A percentile compares a stretch with the other conserved stretches of the same genome.
Conservation (phyloP, 305 asterid species). For the Andrographis paniculata region DNA sequence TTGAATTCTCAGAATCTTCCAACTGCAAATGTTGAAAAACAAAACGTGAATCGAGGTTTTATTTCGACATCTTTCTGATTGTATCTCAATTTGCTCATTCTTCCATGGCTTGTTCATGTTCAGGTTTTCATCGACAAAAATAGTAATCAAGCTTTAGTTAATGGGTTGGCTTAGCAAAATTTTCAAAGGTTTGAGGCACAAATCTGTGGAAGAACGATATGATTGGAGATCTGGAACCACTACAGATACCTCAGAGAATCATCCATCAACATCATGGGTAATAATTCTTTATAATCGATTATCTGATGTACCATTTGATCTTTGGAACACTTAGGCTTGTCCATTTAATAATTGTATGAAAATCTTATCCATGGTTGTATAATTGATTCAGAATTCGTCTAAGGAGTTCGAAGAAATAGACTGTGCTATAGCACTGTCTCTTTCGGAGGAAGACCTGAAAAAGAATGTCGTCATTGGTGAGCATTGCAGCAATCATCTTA, state of each 20-base stretch:
- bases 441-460: slow-evolving; percentile 67
- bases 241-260: slow-evolving; percentile 36
- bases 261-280: slow-evolving; percentile 70
- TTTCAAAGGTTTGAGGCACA: slow-evolving; percentile 71
- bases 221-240: slow-evolving; percentile 55
- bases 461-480: slow-evolving; percentile 50
- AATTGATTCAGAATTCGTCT: slow-evolving; percentile 41
- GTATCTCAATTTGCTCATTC: not conserved
- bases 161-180: slow-evolving; percentile 99
- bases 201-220: slow-evolving; percentile 45
- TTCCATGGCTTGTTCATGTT: slow-evolving; percentile 26
- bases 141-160: slow-evolving; percentile 4
- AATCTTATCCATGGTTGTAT: slow-evolving; percentile 6
- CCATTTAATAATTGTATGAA: slow-evolving; percentile 5
- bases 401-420: slow-evolving; percentile 75
- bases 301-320: not conserved
- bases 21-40: too few species aligned
- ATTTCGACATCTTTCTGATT: too few species aligned
- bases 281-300: too few species aligned
- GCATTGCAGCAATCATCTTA: slow-evolving; percentile 18
- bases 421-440: slow-evolving; percentile 86
- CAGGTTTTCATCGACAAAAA: slow-evolving; percentile 13
- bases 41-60: too few species aligned
- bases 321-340: not conserved
- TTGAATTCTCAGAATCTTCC: too few species aligned